phyloP scores from a whole-genome alignment of 805 yeast species.

The Starmera amethionina region DNA sequence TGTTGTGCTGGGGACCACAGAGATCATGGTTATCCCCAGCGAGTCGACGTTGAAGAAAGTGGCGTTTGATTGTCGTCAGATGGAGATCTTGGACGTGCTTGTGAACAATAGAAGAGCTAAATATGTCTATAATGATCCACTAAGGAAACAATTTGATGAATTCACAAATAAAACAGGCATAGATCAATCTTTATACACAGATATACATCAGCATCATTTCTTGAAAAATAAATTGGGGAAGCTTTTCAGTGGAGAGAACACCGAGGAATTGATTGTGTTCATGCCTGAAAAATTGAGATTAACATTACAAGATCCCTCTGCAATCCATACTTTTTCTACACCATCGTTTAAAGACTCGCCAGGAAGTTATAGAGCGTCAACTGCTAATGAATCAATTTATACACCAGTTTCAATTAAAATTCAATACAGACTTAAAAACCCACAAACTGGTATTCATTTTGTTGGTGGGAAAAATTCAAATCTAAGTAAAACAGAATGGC shows the following conservation, averaged over 20 bases:
- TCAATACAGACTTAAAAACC: conserved; percentile 53
- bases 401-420: conserved; percentile 69
- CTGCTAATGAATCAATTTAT: conserved; percentile 36
- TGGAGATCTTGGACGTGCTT: conserved; percentile 50
- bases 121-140: conserved; percentile 46
- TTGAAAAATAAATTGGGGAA: conserved; percentile 43
- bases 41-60: conserved; percentile 47
- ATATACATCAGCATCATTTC: conserved; percentile 47
- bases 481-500: conserved; percentile 46
- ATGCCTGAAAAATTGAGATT: conserved; percentile 62
- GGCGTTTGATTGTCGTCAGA: conserved; percentile 72
- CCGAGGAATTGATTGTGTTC: conserved; percentile 55
- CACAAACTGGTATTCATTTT: conserved; percentile 68
- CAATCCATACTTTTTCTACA: conserved; percentile 20
- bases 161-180: conserved; percentile 16
- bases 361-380: conserved; percentile 19
- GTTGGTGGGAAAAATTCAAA: conserved; percentile 47
- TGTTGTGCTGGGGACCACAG: conserved; percentile 63
- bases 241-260: conserved; percentile 40
- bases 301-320: conserved; percentile 42
- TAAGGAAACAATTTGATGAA: conserved; percentile 28
- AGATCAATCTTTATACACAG: conserved; percentile 2
- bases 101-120: conserved; percentile 53
- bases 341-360: conserved; percentile 31
- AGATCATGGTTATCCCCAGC: conserved; percentile 69